A percentile compares a stretch with the other conserved stretches of the same genome.
Evolutionary conservation across 345 rosid species (phyloP).

Genomic region (Moricandia moricandioides): DNA sequence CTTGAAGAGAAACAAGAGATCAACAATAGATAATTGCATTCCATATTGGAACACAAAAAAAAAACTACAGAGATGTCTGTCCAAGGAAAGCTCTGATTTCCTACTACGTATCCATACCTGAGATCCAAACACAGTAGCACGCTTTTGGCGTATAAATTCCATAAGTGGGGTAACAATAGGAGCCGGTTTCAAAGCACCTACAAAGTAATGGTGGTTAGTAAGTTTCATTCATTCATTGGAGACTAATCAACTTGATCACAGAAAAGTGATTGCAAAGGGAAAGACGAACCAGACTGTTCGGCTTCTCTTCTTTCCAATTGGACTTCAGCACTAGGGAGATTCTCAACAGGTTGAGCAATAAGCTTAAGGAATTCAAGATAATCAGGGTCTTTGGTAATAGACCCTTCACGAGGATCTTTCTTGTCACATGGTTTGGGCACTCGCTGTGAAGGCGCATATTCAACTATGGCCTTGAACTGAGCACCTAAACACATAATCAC

Average conservation of each 20-base stretch:
- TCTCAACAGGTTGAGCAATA: slow-evolving; percentile 61
- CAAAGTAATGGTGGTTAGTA: neutral
- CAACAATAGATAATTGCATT: neutral
- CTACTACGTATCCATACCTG: slow-evolving; percentile 41
- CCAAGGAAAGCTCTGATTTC: neutral
- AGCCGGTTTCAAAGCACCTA: slow-evolving; percentile 53
- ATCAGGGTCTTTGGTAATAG: slow-evolving; percentile 61
- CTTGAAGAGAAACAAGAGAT: slow-evolving; percentile 20
- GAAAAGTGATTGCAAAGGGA: neutral
- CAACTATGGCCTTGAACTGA: slow-evolving; percentile 64
- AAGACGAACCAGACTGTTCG: slow-evolving; percentile 54
- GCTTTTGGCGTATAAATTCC: slow-evolving; percentile 76
- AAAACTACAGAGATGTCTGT: neutral
- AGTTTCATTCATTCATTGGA: neutral
- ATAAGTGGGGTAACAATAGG: slow-evolving; percentile 66
- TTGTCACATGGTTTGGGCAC: slow-evolving; percentile 46
- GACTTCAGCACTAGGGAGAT: slow-evolving; percentile 63
- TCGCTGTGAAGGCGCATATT: slow-evolving; percentile 70
- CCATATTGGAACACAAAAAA: neutral
- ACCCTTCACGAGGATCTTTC: slow-evolving; percentile 68
- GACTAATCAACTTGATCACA: neutral
- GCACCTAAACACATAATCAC: slow-evolving; percentile 44
- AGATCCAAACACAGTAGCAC: slow-evolving; percentile 56
- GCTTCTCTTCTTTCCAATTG: slow-evolving; percentile 72
- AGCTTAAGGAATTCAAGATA: slow-evolving; percentile 67